A percentile compares a stretch with the other conserved stretches of the same genome.
phyloP scores from a whole-genome alignment of 2,329 filamentous ascomycete genomes.

The Lachnellula occidentalis region DNA sequence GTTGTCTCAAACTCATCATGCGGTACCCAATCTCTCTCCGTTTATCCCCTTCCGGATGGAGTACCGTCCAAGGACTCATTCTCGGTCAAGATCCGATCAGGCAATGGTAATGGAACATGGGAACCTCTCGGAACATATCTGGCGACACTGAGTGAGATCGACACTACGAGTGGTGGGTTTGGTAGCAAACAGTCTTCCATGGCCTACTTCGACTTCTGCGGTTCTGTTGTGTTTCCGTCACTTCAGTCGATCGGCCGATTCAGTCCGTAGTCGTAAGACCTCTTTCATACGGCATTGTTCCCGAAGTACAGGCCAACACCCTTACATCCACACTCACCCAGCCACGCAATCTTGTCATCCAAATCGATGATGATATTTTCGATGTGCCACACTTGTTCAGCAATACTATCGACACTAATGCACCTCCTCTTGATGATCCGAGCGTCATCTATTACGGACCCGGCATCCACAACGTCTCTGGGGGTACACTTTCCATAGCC shows the following conservation, averaged over 20 bases:
- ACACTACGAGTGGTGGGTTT: neutral
- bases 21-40: too few species aligned
- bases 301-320: conserved; percentile 5
- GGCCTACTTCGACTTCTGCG: too few species aligned
- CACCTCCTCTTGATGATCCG: conserved; percentile 8
- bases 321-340: conserved; percentile 11
- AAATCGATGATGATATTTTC: conserved; percentile 28
- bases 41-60: too few species aligned
- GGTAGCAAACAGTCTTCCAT: too few species aligned
- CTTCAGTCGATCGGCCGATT: too few species aligned
- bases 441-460: conserved; percentile 27
- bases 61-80: too few species aligned
- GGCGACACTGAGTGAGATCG: too few species aligned
- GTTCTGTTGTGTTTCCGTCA: too few species aligned
- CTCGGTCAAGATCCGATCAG: too few species aligned
- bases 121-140: too few species aligned
- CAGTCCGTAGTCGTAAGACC: conserved; percentile 1
- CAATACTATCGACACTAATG: conserved; percentile 19
- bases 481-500: neutral
- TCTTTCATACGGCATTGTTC: conserved; percentile 12
- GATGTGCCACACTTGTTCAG: conserved; percentile 25
- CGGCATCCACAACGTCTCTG: conserved; percentile 16
- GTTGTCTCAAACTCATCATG: too few species aligned
- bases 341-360: conserved; percentile 18
- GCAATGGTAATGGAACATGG: too few species aligned